Evolutionary conservation across 2,329 filamentous ascomycete species (phyloP).

Genomic region (Periconia digitata): DNA sequence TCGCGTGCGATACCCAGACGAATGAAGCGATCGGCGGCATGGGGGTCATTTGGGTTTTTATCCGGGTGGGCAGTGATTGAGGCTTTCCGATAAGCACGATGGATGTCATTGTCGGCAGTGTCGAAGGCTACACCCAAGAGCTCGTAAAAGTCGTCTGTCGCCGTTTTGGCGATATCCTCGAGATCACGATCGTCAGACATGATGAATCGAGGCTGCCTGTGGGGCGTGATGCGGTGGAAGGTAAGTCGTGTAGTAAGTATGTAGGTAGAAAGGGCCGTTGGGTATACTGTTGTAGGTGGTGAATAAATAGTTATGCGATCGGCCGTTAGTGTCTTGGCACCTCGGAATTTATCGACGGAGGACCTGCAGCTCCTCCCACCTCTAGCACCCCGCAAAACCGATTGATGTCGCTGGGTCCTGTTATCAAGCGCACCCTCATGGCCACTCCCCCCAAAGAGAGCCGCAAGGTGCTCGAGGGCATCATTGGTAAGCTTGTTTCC

Average conservation of each 20-base stretch:
- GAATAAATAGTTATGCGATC: not conserved
- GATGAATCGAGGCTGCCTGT: not conserved
- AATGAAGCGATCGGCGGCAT: conserved; percentile 80
- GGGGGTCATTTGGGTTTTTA: conserved; percentile 66
- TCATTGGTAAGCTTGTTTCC: conserved; percentile 54
- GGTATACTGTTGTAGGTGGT: not conserved
- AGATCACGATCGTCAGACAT: conserved; percentile 48
- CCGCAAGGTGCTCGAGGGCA: conserved; percentile 60
- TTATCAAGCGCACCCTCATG: conserved; percentile 23
- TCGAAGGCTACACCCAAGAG: conserved; percentile 69
- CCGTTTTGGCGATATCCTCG: conserved; percentile 44
- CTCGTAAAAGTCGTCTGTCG: conserved; percentile 69
- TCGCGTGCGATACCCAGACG: conserved; percentile 83
- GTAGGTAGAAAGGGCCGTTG: not conserved
- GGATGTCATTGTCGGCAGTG: conserved; percentile 70
- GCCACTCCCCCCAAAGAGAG: conserved; percentile 27
- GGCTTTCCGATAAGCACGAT: conserved; percentile 79
- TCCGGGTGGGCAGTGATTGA: conserved; percentile 93
- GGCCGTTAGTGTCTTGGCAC: conserved; percentile 3
- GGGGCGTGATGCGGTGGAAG: not conserved
- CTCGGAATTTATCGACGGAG: conserved; percentile 11
- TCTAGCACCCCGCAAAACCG: conserved; percentile 7
- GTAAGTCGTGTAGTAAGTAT: not conserved
- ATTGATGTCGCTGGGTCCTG: conserved; percentile 26
- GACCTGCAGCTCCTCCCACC: conserved; percentile 7